phyloP scores from a whole-genome alignment of 192 early-diverging fungal species.

The Coemansia guatemalensis region DNA sequence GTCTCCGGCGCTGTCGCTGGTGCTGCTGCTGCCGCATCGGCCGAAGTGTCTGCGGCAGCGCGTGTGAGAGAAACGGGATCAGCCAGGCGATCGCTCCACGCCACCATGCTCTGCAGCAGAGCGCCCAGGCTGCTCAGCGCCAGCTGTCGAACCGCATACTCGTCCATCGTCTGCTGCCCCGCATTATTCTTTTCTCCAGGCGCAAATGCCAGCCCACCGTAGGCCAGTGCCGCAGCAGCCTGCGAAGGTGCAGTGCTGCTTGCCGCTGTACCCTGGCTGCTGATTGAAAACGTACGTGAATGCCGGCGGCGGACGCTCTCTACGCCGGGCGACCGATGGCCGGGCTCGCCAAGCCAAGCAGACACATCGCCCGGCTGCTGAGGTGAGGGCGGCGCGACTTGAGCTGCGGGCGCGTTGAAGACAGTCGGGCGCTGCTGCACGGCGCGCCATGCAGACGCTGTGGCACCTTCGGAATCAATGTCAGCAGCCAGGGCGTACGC shows the following conservation, averaged over 20 bases:
- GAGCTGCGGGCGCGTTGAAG: conserved; percentile 23
- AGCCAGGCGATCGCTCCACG: conserved; percentile 60
- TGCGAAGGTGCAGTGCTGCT: too few relatives aligned
- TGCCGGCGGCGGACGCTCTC: neutral
- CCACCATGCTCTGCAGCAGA: conserved; percentile 65
- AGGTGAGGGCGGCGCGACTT: neutral
- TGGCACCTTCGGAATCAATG: conserved; percentile 10
- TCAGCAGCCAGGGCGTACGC: conserved; percentile 34
- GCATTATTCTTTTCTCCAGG: conserved; percentile 9
- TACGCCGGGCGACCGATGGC: neutral
- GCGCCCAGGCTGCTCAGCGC: conserved; percentile 62
- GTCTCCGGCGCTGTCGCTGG: neutral
- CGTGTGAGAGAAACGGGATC: conserved; percentile 5
- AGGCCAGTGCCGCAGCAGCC: conserved; percentile 8
- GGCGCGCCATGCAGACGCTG: conserved; percentile 38
- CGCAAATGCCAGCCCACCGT: conserved; percentile 28
- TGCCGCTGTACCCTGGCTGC: conserved; percentile 9
- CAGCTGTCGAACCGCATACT: conserved; percentile 58
- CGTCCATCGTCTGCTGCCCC: conserved; percentile 16
- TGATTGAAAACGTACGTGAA: conserved; percentile 18
- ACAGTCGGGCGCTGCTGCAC: conserved; percentile 48
- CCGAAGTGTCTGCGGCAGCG: neutral
- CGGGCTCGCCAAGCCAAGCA: neutral
- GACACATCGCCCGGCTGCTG: neutral
- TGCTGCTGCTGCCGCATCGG: conserved; percentile 1